Base-by-base conservation (phyloP, 1,284 basidiomycete species). In the Fomitopsis pinicola region DNA sequence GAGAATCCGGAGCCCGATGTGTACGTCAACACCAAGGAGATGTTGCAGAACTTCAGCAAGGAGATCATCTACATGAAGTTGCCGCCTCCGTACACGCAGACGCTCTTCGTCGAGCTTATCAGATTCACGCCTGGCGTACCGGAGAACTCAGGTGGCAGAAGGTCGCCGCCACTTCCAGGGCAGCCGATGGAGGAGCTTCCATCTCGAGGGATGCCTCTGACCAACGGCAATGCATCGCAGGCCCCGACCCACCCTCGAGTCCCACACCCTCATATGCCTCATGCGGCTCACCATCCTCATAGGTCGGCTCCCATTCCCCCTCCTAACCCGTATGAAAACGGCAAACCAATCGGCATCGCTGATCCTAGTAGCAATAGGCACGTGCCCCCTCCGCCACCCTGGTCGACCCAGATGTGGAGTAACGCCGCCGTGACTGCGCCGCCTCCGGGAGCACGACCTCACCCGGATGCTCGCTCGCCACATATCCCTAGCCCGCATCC, bases 41-140 rank as follows among this genome's bases (percentile, higher is more conserved):
- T 92, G 86, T 73, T 91, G 35, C 86, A 91, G 59, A 85, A 78
- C 19, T 88, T 83, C 69, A 89, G 87, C 76, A 88, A 84, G 68
- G 86, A 87, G 28, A 76, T 91, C 61, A 77, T 91, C 38, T 87
- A 86, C 73, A 86, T 83, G 74, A 83, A 84, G 64, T 74, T 91
- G 67, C 77, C 80, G 7, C 80, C 80, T 0, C 89, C 90, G 0
- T 82, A 82, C 63, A 83, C 79, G 5, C 83, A 82, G 60, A 91
- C 89, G 0, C 71, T 92, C 7, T 89, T 90, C 68, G 83, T 92
- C 7, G 89, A 92, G 59, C 81, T 92, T 14, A 78, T 90, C 59
- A 80, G 84, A 30, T 91, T 89, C 63, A 77, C 76, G 0, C 79
- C 82, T 2, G 81, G 83, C 35, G 78, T 81, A 63, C 77, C 78